Conservation (phyloP, 78 protist genomes). For the Salpingoeca rosetta region DNA sequence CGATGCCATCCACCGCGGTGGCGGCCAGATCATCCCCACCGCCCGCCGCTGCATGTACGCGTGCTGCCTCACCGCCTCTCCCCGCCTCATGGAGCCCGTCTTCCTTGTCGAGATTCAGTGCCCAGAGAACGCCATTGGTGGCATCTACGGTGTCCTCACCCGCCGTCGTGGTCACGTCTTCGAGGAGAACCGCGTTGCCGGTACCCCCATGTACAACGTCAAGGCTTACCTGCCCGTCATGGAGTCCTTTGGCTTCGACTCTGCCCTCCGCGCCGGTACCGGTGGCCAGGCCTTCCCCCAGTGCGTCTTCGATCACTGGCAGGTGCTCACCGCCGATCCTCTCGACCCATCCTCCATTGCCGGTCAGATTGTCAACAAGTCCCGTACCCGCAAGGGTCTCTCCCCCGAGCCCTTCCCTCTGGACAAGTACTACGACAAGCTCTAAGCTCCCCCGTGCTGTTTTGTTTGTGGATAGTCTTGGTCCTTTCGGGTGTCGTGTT, state of each 20-base stretch:
- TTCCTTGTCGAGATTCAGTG: slow-evolving; percentile 84
- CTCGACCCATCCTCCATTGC: slow-evolving; percentile 36
- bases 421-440: slow-evolving; percentile 4
- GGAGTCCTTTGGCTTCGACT: slow-evolving; percentile 98
- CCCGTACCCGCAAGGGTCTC: slow-evolving; percentile 94
- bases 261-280: slow-evolving; percentile 93
- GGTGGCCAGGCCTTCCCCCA: slow-evolving; percentile 99
- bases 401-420: slow-evolving; percentile 43
- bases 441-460: background rate
- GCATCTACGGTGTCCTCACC: slow-evolving; percentile 81
- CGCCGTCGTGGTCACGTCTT: slow-evolving; percentile 85
- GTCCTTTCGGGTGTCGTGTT: background rate
- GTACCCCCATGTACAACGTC: slow-evolving; percentile 78
- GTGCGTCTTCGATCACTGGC: slow-evolving; percentile 96
- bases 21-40: slow-evolving; percentile 86
- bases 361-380: slow-evolving; percentile 36
- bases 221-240: slow-evolving; percentile 93
- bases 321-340: slow-evolving; percentile 57
- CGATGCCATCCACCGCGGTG: slow-evolving; percentile 98
- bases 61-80: slow-evolving; percentile 65
- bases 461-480: background rate
- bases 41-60: slow-evolving; percentile 84
- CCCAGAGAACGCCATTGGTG: slow-evolving; percentile 80
- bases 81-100: slow-evolving; percentile 90
- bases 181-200: slow-evolving; percentile 76